Evolutionary conservation across 768 basidiomycete species (phyloP), one percentile per base, ranked within the genome.

Genomic region (Nidula microcarpa): DNA sequence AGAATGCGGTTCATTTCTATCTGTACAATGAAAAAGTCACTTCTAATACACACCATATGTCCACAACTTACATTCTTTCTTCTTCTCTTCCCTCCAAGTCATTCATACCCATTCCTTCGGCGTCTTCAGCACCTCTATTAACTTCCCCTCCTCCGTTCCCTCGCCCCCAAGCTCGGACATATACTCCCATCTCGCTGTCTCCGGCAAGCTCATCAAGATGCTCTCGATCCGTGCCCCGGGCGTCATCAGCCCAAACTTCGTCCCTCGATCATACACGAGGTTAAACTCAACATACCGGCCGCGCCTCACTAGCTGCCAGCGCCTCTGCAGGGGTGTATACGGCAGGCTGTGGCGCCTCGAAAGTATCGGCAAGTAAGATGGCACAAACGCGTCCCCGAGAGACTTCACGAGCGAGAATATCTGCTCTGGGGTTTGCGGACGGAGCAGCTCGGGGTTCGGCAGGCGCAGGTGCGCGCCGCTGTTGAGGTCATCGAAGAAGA

Each of bases 231-330:
- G 75, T 8, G 91, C 89, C 17, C 90, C 89, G 30, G 91, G 92
- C 2, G 89, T 91, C 71, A 80, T 82, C 55, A 93, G 71, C 6
- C 91, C 91, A 59, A 92, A 95, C 65, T 89, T 93, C 18, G 92
- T 94, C 1, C 92, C 92, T 44, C 92, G 77, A 62, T 94, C 92
- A 57, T 87, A 84, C 9, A 94, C 84, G 56, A 95, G 68, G 67
- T 94, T 94, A 72, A 94, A 99, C 68, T 99, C 96, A 49, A 96
- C 96, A 64, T 98, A 96, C 56, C 95, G 79, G 1, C 95, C 95
- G 23, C 95, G 76, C 41, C 97, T 79, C 30, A 99, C 61, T 51
- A 96, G 81, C 68, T 98, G 96, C 97, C 97, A 99, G 48, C 95
- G 78, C 47, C 94, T 81, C 56, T 91, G 75, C 33, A 77, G 71